These are phyloP conservation scores for Oryza meridionalis DNA, from an alignment of 176 grass and related monocot species.

Conservation along the genomic window DNA sequence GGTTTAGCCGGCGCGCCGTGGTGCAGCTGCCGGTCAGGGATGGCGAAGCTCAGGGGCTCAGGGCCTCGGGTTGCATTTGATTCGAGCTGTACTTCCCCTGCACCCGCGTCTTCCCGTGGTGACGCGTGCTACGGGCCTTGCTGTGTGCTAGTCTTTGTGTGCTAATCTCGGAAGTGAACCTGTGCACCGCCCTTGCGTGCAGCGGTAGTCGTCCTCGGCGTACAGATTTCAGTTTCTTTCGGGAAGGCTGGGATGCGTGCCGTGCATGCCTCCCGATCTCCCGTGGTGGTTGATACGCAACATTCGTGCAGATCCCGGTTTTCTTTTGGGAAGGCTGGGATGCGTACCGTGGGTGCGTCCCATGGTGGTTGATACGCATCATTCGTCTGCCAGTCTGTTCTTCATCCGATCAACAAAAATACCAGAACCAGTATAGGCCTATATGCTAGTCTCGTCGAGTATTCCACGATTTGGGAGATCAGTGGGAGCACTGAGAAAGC, in stretches of 20 bases:
- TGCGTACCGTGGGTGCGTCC: background rate
- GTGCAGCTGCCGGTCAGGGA: background rate
- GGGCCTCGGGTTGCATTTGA: no score
- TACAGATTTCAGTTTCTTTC: background rate
- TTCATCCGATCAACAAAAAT: no score
- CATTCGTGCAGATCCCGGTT: background rate
- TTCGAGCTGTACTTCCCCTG: background rate
- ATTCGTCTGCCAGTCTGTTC: background rate
- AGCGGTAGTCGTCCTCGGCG: background rate
- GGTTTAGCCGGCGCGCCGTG: no score
- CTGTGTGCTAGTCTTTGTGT: background rate
- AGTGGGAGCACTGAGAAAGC: no score
- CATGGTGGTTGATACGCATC: background rate
- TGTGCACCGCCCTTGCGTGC: background rate
- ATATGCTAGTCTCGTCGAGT: no score
- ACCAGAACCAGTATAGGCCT: no score
- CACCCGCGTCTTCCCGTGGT: background rate
- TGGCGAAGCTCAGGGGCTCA: no score
- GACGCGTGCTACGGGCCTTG: background rate
- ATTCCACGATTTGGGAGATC: no score
- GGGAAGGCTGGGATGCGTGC: no score
- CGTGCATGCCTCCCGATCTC: background rate
- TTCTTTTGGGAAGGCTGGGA: background rate
- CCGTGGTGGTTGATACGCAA: background rate
- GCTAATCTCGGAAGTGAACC: background rate